Base-by-base conservation (phyloP, 1,139 yeast species). In the Taiozyma sp. region DNA sequence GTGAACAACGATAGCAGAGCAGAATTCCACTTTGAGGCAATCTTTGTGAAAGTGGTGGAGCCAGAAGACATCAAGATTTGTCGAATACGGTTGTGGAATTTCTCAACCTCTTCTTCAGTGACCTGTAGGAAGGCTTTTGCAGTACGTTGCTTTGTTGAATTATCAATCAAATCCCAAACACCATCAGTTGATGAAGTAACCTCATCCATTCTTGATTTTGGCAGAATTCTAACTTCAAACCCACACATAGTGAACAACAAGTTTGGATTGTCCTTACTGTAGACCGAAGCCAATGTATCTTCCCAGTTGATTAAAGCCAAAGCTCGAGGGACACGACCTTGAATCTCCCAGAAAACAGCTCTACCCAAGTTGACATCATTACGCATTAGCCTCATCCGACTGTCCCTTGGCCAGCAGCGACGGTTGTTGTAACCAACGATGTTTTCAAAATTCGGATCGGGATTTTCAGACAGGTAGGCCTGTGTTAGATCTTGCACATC, bases 21-120 rank as follows among this genome's bases (percentile, higher is more conserved):
- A 0, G 97, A 89, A 63, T 95, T 95, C 99, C 99, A 95, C 63
- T 89, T 89, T 42, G 95, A 85, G 2, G 96, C 97, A 54, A 93
- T 88, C 66, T 90, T 93, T 0, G 97, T 87, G 66, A 95, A 95
- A 0, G 99, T 89, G 0, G 97, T 85, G 0, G 97, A 88, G 0
- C 99, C 99, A 0, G 97, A 87, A 3, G 97, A 85, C 96, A 93
- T 88, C 59, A 95, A 75, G 47, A 95, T 85, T 63, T 93, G 97
- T 39, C 97, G 76, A 42, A 93, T 85, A 53, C 96, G 76, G 63
- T 88, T 88, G 59, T 86, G 83, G 70, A 95, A 95, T 50, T 80
- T 79, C 39, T 84, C 86, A 47, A 93, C 83, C 52, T 87, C 96
- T 45, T 79, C 87, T 45, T 83, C 83, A 0, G 95, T 79, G 0